Conservation (phyloP, 2,329 filamentous ascomycete genomes). For the Curvularia spicifera region DNA sequence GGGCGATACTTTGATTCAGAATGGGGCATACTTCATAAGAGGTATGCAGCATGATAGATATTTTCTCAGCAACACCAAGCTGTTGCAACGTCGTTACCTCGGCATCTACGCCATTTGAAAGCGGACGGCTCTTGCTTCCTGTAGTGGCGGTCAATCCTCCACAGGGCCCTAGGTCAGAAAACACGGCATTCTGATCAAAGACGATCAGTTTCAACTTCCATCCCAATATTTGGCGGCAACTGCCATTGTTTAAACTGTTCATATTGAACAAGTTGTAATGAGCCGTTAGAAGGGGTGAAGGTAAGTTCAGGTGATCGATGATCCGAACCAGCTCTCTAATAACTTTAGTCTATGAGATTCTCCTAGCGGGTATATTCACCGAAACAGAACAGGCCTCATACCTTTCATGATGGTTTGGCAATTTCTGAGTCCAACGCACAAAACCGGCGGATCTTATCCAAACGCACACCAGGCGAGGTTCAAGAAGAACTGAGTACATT, state of each 20-base stretch:
- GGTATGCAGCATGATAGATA: slow-evolving; percentile 14
- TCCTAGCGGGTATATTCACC: background rate
- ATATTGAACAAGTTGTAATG: background rate
- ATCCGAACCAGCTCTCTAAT: background rate
- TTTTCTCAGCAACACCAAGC: background rate
- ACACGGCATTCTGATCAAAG: background rate
- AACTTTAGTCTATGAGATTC: background rate
- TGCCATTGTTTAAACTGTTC: background rate
- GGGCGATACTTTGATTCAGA: slow-evolving; percentile 32
- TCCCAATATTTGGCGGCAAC: background rate
- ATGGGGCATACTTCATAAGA: slow-evolving; percentile 26
- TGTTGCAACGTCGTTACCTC: no score
- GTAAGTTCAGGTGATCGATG: background rate
- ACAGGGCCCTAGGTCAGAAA: background rate
- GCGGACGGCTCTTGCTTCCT: background rate
- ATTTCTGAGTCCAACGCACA: background rate
- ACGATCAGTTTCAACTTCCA: background rate
- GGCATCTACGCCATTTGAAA: background rate
- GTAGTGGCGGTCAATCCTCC: background rate
- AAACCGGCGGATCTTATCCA: no score
- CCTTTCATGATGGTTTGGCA: background rate
- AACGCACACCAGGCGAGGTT: background rate
- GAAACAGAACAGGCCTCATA: background rate
- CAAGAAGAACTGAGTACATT: background rate
- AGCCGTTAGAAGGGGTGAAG: background rate